phyloP scores from a whole-genome alignment of 2,329 filamentous ascomycete genomes.

The Colletotrichum sp. region DNA sequence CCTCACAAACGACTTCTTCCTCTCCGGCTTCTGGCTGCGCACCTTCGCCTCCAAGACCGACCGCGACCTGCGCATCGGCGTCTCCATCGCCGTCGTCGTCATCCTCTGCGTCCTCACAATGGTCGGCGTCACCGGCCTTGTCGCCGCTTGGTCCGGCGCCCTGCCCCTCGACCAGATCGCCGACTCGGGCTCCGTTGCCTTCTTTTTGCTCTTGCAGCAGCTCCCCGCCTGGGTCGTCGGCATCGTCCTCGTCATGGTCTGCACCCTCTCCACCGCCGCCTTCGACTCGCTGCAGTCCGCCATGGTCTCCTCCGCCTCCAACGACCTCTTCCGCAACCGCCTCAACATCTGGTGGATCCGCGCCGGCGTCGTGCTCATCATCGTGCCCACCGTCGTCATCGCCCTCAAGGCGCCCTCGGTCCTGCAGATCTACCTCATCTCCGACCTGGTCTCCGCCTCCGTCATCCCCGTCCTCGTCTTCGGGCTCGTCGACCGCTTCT shows the following conservation, averaged over 20 bases:
- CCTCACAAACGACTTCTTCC: constrained; percentile 85
- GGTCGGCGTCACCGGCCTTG: constrained; percentile 74
- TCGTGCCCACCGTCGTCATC: constrained; percentile 76
- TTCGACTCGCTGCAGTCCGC: constrained; percentile 84
- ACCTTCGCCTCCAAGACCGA: constrained; percentile 83
- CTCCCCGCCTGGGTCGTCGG: constrained; percentile 84
- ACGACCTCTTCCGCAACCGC: constrained; percentile 84
- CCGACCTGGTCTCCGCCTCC: constrained; percentile 78
- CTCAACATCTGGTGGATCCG: constrained; percentile 79
- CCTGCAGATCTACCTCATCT: constrained; percentile 83
- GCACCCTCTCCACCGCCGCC: constrained; percentile 76
- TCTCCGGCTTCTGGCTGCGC: constrained; percentile 84
- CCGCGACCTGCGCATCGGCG: constrained; percentile 77
- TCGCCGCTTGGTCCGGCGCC: constrained; percentile 80
- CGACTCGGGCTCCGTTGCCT: constrained; percentile 69
- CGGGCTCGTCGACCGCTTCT: constrained; percentile 69
- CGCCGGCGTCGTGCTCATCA: constrained; percentile 70
- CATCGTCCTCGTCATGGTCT: constrained; percentile 81
- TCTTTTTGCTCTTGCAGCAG: constrained; percentile 76
- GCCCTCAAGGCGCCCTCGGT: constrained; percentile 77
- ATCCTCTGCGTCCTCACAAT: constrained; percentile 75
- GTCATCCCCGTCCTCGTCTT: constrained; percentile 77
- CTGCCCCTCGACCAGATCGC: constrained; percentile 66
- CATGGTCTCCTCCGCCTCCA: constrained; percentile 85
- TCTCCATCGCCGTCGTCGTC: constrained; percentile 68